A percentile compares a stretch with the other conserved stretches of the same genome.
These are phyloP conservation scores for Rhodotorula sp. DNA, from an alignment of 1,284 basidiomycete genomes.

Conservation along the genomic window DNA sequence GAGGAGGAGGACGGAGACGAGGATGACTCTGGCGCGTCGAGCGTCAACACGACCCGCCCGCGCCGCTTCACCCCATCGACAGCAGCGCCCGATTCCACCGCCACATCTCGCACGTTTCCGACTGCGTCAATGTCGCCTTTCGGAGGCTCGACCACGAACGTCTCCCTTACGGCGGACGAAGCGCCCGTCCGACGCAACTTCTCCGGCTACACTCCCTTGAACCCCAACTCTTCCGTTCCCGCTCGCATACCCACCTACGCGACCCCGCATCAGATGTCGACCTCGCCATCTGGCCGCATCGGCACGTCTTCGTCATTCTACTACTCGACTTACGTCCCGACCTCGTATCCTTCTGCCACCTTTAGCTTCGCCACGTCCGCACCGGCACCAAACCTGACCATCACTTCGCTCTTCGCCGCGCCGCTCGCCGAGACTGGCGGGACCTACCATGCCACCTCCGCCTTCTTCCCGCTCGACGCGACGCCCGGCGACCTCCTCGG, in stretches of 20 bases:
- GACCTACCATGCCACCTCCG: conserved; percentile 2
- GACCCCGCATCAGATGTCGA: background rate
- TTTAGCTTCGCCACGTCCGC: background rate
- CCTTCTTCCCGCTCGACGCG: conserved; percentile 32
- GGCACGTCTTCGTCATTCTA: background rate
- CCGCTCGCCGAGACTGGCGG: background rate
- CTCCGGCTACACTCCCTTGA: conserved; percentile 7
- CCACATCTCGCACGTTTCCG: background rate
- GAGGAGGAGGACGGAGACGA: background rate
- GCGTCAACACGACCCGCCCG: conserved; percentile 12
- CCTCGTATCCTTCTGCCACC: background rate
- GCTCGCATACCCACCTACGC: background rate
- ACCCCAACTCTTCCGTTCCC: background rate
- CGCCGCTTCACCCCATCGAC: background rate
- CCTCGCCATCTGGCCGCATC: background rate
- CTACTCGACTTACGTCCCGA: background rate
- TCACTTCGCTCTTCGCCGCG: conserved; percentile 7
- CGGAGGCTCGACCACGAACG: background rate
- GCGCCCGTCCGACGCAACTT: conserved; percentile 7
- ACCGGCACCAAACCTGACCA: background rate
- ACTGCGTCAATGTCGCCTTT: background rate
- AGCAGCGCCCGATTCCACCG: background rate
- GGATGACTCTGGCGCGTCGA: conserved; percentile 6
- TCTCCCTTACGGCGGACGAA: background rate
- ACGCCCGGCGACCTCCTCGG: conserved; percentile 31